A percentile compares a stretch with the other conserved stretches of the same genome.
phyloP scores from a whole-genome alignment of 805 yeast genomes.

The Wickerhamomyces silvicola region DNA sequence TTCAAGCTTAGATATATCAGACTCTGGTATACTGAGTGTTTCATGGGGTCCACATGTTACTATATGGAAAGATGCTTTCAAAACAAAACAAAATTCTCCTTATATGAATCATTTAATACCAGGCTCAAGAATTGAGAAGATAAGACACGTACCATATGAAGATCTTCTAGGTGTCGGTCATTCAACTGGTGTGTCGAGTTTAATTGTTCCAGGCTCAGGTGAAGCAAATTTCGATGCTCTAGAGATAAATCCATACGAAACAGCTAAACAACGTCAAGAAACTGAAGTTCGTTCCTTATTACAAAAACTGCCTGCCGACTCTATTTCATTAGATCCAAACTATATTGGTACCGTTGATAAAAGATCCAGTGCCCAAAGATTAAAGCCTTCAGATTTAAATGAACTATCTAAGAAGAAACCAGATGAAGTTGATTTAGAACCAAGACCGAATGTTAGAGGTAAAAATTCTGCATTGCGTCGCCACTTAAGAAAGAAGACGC shows the following conservation, averaged over 20 bases:
- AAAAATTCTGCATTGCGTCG: slow-evolving; percentile 81
- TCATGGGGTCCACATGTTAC: slow-evolving; percentile 96
- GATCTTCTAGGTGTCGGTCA: slow-evolving; percentile 94
- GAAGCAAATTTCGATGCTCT: slow-evolving; percentile 95
- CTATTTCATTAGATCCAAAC: slow-evolving; percentile 86
- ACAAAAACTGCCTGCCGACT: slow-evolving; percentile 87
- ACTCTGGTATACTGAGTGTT: slow-evolving; percentile 79
- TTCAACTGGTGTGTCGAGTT: slow-evolving; percentile 66
- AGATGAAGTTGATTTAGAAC: slow-evolving; percentile 30
- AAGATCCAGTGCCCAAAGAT: slow-evolving; percentile 55
- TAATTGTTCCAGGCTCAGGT: slow-evolving; percentile 94
- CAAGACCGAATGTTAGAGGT: slow-evolving; percentile 62
- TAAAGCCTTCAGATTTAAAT: slow-evolving; percentile 52
- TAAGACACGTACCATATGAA: slow-evolving; percentile 86
- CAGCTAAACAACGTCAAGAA: slow-evolving; percentile 90
- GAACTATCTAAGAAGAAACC: slow-evolving; percentile 31
- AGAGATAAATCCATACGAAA: slow-evolving; percentile 88
- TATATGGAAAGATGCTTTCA: slow-evolving; percentile 84
- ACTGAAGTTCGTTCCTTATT: slow-evolving; percentile 79
- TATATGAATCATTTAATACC: slow-evolving; percentile 88
- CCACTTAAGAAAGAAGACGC: slow-evolving; percentile 74
- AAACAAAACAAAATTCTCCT: slow-evolving; percentile 67
- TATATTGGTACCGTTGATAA: slow-evolving; percentile 80
- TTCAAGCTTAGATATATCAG: slow-evolving; percentile 70
- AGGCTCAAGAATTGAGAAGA: slow-evolving; percentile 62